Percentiles rank a stretch among this genome's conserved stretches.
phyloP scores from a whole-genome alignment of 306 rosid genomes.

The Hippophae gyantsensis region DNA sequence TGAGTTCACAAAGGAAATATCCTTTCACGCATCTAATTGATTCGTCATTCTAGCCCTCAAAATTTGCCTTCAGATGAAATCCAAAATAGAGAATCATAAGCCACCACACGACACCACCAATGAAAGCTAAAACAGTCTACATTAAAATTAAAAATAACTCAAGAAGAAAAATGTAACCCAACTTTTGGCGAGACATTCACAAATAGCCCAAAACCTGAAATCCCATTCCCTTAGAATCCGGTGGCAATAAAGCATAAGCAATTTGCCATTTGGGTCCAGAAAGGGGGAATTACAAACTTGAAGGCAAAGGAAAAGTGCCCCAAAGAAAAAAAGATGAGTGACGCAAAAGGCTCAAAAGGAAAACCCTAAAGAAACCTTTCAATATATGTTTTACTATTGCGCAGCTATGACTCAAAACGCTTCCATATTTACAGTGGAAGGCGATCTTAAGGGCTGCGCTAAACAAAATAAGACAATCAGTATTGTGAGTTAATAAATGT shows the following conservation, averaged over 20 bases:
- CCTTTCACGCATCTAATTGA: no score
- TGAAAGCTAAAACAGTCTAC: no score
- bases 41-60: no score
- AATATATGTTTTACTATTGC: constrained; percentile 26
- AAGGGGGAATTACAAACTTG: constrained; percentile 17
- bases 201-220: constrained; percentile 19
- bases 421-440: constrained; percentile 56
- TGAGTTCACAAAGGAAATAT: not conserved
- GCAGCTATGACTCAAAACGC: constrained; percentile 88
- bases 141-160: not conserved
- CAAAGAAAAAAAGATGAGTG: constrained; percentile 24
- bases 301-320: constrained; percentile 27
- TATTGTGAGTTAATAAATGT: no score
- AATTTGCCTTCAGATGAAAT: not conserved
- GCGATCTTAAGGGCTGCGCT: constrained; percentile 97
- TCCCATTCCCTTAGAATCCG: constrained; percentile 23
- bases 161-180: constrained; percentile 37
- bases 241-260: constrained; percentile 5
- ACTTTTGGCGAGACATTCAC: constrained; percentile 28
- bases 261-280: constrained; percentile 11
- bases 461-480: not conserved
- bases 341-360: constrained; percentile 36
- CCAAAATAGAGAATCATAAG: not conserved
- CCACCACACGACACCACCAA: no score
- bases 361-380: constrained; percentile 58